Evolutionary conservation across 495 filamentous ascomycete genomes (phyloP).

Genomic region (Cercophora samala): DNA sequence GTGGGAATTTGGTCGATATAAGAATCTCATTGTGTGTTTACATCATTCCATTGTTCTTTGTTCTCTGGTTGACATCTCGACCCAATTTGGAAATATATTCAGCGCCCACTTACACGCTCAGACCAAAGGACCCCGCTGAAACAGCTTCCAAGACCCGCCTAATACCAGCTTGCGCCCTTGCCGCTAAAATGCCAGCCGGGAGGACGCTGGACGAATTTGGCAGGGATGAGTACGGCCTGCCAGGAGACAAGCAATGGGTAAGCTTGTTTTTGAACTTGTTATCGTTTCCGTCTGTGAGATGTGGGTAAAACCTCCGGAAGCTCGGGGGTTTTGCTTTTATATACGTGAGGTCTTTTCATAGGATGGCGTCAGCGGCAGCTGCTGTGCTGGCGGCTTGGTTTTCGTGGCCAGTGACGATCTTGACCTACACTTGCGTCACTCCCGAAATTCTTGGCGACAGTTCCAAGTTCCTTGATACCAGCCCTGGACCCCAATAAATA

Average conservation of each 20-base stretch:
- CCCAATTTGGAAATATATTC: neutral
- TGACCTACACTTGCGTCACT: constrained; percentile 29
- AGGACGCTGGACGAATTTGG: constrained; percentile 12
- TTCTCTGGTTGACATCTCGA: neutral
- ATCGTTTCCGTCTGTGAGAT: neutral
- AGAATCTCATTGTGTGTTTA: constrained; percentile 3
- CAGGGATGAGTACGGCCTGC: constrained; percentile 18
- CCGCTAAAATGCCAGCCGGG: constrained; percentile 12
- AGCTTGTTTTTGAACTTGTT: constrained; percentile 11
- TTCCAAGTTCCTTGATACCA: neutral
- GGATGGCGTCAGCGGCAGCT: constrained; percentile 1
- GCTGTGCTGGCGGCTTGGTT: constrained; percentile 1
- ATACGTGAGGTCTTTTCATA: neutral
- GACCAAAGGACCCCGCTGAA: neutral
- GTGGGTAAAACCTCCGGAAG: neutral
- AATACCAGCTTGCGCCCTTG: neutral
- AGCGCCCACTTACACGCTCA: neutral
- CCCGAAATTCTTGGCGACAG: constrained; percentile 6
- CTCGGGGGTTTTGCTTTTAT: neutral
- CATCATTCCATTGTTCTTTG: neutral
- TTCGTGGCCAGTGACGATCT: constrained; percentile 7
- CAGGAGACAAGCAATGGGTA: constrained; percentile 32
- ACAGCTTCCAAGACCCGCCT: neutral
- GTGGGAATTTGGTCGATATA: neutral
- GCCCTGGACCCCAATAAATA: neutral